phyloP scores from a whole-genome alignment of 1,284 basidiomycete species.

The Mycosarcoma maydis region DNA sequence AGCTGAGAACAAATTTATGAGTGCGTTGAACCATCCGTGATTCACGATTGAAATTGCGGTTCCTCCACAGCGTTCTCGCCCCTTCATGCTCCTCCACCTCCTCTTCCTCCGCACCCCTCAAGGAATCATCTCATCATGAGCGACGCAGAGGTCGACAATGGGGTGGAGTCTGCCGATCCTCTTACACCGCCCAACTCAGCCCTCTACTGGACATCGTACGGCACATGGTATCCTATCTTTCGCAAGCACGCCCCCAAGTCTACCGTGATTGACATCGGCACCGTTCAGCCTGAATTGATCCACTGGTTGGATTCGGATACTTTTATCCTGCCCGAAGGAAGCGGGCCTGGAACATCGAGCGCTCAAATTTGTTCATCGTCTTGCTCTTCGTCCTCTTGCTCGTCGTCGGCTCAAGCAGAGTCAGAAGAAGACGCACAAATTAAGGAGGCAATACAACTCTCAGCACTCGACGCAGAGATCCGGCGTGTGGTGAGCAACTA shows the following conservation, averaged over 20 bases:
- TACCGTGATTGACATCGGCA: constrained; percentile 75
- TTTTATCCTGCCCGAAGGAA: constrained; percentile 82
- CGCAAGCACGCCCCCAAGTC: constrained; percentile 78
- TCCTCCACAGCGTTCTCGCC: no score
- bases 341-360: constrained; percentile 70
- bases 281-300: constrained; percentile 75
- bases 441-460: constrained; percentile 30
- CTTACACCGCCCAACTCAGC: constrained; percentile 75
- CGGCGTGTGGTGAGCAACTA: constrained; percentile 76
- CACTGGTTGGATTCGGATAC: constrained; percentile 82
- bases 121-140: not conserved
- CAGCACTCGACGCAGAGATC: constrained; percentile 78
- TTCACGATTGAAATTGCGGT: no score
- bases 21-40: no score
- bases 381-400: no score
- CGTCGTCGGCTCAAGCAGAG: no score
- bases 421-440: constrained; percentile 35
- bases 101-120: not conserved
- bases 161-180: not conserved
- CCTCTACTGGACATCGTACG: constrained; percentile 74
- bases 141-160: not conserved
- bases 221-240: constrained; percentile 85
- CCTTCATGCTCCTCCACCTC: not conserved
- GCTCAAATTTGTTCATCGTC: not conserved
- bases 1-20: no score